These are phyloP conservation scores for Rubia peregrina DNA, from an alignment of 305 asterid species.

Conservation along the genomic window DNA sequence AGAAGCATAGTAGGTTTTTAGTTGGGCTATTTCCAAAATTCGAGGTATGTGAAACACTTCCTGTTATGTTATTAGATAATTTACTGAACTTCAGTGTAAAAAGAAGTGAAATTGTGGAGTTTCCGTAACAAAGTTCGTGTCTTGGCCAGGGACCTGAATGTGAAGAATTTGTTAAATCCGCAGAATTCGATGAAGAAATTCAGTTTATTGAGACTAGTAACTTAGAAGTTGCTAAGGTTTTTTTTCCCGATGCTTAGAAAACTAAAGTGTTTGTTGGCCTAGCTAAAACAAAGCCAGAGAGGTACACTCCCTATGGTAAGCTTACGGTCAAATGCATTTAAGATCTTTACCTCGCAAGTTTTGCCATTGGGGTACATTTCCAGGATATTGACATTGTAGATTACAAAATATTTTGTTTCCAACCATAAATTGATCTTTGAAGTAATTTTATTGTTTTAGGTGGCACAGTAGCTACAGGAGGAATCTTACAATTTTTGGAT, in stretches of 20 bases:
- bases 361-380: background rate
- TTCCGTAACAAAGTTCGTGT: constrained; percentile 7
- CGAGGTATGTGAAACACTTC: constrained; percentile 48
- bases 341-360: background rate
- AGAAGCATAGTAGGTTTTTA: constrained; percentile 55
- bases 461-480: constrained; percentile 36
- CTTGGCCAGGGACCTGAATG: constrained; percentile 59
- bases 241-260: constrained; percentile 42
- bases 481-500: constrained; percentile 61
- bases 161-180: constrained; percentile 64
- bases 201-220: constrained; percentile 76
- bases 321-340: constrained; percentile 14
- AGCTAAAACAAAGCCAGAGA: constrained; percentile 79
- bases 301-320: constrained; percentile 63
- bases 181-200: constrained; percentile 62
- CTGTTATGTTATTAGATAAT: background rate
- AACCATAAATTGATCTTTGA: background rate
- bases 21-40: constrained; percentile 65
- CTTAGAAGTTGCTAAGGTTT: constrained; percentile 48
- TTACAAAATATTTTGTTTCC: background rate
- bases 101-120: background rate
- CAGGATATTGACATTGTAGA: background rate
- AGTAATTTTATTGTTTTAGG: background rate
- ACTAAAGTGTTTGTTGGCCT: constrained; percentile 58
- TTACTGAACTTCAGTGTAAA: background rate